A percentile compares a stretch with the other conserved stretches of the same genome.
phyloP scores from a whole-genome alignment of 768 basidiomycete species.

The Leccinellum luteum region DNA sequence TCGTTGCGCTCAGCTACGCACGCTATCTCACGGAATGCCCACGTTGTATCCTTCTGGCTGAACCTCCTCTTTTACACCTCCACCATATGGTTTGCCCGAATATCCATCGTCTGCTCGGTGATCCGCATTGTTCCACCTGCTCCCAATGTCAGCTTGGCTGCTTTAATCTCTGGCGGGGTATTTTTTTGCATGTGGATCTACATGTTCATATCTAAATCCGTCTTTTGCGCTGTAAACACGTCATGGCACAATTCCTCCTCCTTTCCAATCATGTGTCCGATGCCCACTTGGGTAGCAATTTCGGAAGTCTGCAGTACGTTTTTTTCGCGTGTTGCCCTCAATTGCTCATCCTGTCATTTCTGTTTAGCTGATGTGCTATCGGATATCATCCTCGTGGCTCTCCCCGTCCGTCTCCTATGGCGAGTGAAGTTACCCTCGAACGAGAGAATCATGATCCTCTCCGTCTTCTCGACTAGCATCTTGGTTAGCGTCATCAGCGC shows the following conservation, averaged over 20 bases:
- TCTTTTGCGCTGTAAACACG: conserved; percentile 39
- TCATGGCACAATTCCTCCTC: conserved; percentile 36
- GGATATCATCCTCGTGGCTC: conserved; percentile 43
- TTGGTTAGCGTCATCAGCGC: conserved; percentile 44
- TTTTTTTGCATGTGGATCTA: conserved; percentile 21
- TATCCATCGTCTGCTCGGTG: conserved; percentile 26
- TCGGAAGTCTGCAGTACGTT: conserved; percentile 52
- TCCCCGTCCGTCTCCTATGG: conserved; percentile 46
- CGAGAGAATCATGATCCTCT: conserved; percentile 38
- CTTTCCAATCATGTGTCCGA: conserved; percentile 38
- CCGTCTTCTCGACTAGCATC: conserved; percentile 53
- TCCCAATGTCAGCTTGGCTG: not conserved
- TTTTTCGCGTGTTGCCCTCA: not conserved
- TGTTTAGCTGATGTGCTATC: conserved; percentile 45
- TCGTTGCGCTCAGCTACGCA: conserved; percentile 28
- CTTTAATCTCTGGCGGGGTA: conserved; percentile 1
- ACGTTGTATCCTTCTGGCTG: conserved; percentile 22
- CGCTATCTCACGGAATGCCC: conserved; percentile 14
- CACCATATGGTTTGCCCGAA: conserved; percentile 26
- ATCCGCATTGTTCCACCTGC: conserved; percentile 23
- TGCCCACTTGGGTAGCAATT: conserved; percentile 47
- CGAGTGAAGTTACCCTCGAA: conserved; percentile 41
- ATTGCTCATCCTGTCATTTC: not conserved
- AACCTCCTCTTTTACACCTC: conserved; percentile 21
- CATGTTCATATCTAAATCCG: conserved; percentile 24